Conservation (phyloP, 2,329 filamentous ascomycete species). For the Trichoderma brevicompactum region DNA sequence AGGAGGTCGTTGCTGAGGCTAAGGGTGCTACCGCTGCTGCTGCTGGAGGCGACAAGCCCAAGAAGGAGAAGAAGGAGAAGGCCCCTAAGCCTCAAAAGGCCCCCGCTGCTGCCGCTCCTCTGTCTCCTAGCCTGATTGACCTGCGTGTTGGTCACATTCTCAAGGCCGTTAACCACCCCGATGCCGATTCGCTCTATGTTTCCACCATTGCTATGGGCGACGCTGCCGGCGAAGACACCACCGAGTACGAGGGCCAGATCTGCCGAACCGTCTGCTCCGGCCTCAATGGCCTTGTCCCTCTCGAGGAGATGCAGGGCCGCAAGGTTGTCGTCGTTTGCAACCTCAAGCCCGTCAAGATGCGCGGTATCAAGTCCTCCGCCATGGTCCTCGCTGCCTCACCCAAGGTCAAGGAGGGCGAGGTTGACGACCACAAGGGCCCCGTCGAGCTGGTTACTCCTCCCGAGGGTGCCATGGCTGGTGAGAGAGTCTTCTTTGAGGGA, state of each 20-base stretch:
- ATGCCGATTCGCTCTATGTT: conserved; percentile 94
- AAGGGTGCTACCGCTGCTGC: conserved; percentile 47
- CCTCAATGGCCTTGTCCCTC: conserved; percentile 86
- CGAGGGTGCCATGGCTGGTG: conserved; percentile 76
- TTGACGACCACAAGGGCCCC: conserved; percentile 81
- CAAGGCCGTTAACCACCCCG: conserved; percentile 92
- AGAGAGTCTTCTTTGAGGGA: conserved; percentile 90
- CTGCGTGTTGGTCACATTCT: conserved; percentile 96
- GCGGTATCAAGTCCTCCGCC: conserved; percentile 74
- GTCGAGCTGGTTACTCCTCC: conserved; percentile 92
- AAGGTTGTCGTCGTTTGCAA: conserved; percentile 97
- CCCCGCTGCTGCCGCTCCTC: conserved; percentile 71
- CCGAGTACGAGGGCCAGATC: conserved; percentile 87
- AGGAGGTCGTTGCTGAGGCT: conserved; percentile 58
- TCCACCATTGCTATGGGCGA: conserved; percentile 96
- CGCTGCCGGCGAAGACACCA: conserved; percentile 83
- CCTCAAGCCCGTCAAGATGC: conserved; percentile 99
- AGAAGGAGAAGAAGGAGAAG: conserved; percentile 93
- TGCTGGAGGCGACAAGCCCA: conserved; percentile 53
- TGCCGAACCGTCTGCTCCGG: conserved; percentile 97
- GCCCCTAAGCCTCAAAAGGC: conserved; percentile 74
- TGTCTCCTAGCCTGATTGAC: conserved; percentile 86
- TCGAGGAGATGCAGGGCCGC: conserved; percentile 95
- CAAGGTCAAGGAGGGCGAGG: conserved; percentile 78
- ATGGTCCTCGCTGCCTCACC: conserved; percentile 98